These are phyloP conservation scores for Mycena rebaudengoi DNA, from an alignment of 768 basidiomycete species.

Conservation along the genomic window DNA sequence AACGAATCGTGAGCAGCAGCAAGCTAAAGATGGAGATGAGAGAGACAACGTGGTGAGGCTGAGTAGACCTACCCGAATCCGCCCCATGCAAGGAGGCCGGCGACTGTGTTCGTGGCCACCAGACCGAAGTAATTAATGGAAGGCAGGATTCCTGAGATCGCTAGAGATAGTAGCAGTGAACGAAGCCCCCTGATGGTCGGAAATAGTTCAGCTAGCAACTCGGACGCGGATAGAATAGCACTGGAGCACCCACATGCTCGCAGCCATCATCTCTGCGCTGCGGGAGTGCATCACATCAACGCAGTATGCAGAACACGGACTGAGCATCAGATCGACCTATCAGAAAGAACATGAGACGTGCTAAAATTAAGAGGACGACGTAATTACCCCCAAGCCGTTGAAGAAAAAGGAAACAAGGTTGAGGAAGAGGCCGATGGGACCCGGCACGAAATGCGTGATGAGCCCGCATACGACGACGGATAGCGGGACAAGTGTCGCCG, in stretches of 20 bases:
- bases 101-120: constrained; percentile 47
- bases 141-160: constrained; percentile 49
- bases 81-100: constrained; percentile 49
- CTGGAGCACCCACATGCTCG: constrained; percentile 40
- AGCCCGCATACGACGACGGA: constrained; percentile 52
- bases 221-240: not conserved
- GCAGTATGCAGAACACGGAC: constrained; percentile 54
- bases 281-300: constrained; percentile 58
- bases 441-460: constrained; percentile 47
- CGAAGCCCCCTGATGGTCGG: constrained; percentile 24
- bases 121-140: constrained; percentile 55
- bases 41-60: constrained; percentile 1
- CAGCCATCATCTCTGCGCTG: constrained; percentile 61
- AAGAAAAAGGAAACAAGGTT: constrained; percentile 53
- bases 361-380: too few species aligned
- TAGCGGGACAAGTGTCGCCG: constrained; percentile 49
- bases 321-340: constrained; percentile 56
- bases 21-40: constrained; percentile 40
- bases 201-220: not conserved
- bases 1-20: constrained; percentile 52
- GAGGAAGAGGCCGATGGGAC: constrained; percentile 47
- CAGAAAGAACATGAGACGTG: too few species aligned
- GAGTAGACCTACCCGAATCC: constrained; percentile 52
- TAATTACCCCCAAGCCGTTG: constrained; percentile 52
- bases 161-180: constrained; percentile 37